A percentile compares a stretch with the other conserved stretches of the same genome.
These are phyloP conservation scores for Talaromyces sp. DNA, from an alignment of 2,329 filamentous ascomycete species.

Conservation along the genomic window DNA sequence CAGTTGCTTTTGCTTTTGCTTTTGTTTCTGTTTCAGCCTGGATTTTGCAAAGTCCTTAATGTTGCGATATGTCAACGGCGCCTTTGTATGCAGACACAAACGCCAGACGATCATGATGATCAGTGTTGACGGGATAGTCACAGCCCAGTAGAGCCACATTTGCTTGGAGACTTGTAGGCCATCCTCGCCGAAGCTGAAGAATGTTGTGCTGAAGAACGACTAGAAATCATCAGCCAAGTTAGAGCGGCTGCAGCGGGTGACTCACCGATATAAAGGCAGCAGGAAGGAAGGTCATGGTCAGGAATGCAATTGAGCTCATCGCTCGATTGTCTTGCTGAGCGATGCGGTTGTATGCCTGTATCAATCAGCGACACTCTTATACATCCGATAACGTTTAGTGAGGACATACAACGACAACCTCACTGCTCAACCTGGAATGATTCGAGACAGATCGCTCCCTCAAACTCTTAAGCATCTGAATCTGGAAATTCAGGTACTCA, in stretches of 20 bases:
- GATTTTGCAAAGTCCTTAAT: not conserved
- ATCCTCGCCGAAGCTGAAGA: constrained; percentile 16
- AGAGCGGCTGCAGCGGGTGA: not conserved
- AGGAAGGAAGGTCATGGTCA: constrained; percentile 18
- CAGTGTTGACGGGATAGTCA: constrained; percentile 15
- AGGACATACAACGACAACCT: constrained; percentile 14
- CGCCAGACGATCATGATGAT: constrained; percentile 14
- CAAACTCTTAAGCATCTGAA: constrained; percentile 18
- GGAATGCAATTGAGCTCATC: constrained; percentile 16
- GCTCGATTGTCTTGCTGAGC: constrained; percentile 18
- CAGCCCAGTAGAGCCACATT: constrained; percentile 17
- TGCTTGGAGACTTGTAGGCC: constrained; percentile 14
- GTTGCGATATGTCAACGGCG: constrained; percentile 1
- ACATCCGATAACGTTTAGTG: not conserved
- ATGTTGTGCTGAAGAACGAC: constrained; percentile 19
- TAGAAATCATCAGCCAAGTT: not conserved
- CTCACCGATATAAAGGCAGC: constrained; percentile 19
- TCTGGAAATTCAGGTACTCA: constrained; percentile 16
- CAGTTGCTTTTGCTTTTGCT: not conserved
- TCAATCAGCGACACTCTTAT: not conserved
- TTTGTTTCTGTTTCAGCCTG: not conserved
- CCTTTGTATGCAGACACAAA: constrained; percentile 9
- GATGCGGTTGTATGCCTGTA: constrained; percentile 17
- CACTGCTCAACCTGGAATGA: constrained; percentile 13
- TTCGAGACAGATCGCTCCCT: constrained; percentile 17